Conservation (phyloP, 2,329 filamentous ascomycete genomes). For the Tolypocladium album region DNA sequence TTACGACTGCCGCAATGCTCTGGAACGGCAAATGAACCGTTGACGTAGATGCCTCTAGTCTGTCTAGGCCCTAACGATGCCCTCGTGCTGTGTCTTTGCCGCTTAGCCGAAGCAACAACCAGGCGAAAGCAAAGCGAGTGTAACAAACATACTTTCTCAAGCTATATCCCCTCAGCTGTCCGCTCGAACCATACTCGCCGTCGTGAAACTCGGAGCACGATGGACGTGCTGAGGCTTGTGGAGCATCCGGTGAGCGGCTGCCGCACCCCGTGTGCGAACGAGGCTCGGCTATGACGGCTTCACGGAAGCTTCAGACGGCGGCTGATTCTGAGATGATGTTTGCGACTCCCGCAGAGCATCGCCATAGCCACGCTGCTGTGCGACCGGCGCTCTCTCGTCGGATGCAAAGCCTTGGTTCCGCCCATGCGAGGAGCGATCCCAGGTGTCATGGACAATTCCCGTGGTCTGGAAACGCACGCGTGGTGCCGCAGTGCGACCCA, state of each 20-base stretch:
- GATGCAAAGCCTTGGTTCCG: neutral
- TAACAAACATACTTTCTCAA: too few species aligned
- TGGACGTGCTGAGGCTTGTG: neutral
- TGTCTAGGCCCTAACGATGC: too few species aligned
- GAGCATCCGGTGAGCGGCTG: neutral
- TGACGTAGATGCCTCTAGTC: too few species aligned
- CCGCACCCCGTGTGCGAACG: neutral
- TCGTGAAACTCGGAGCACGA: neutral
- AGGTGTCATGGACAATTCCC: neutral
- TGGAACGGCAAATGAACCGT: too few species aligned
- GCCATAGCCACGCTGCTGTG: neutral
- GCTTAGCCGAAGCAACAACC: too few species aligned
- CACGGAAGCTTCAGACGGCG: neutral
- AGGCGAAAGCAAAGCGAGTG: too few species aligned
- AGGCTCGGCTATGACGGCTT: neutral
- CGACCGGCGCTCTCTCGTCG: neutral
- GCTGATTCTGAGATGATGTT: neutral
- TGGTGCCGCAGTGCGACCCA: neutral
- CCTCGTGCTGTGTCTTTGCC: too few species aligned
- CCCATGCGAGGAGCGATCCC: neutral
- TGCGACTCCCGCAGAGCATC: neutral
- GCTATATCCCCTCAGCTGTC: too few species aligned
- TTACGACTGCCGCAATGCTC: too few species aligned
- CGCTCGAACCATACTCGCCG: neutral
- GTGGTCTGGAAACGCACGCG: neutral